A percentile compares a stretch with the other conserved stretches of the same genome.
Evolutionary conservation across 2,329 filamentous ascomycete genomes (phyloP).

Genomic region (Cercospora sp.): DNA sequence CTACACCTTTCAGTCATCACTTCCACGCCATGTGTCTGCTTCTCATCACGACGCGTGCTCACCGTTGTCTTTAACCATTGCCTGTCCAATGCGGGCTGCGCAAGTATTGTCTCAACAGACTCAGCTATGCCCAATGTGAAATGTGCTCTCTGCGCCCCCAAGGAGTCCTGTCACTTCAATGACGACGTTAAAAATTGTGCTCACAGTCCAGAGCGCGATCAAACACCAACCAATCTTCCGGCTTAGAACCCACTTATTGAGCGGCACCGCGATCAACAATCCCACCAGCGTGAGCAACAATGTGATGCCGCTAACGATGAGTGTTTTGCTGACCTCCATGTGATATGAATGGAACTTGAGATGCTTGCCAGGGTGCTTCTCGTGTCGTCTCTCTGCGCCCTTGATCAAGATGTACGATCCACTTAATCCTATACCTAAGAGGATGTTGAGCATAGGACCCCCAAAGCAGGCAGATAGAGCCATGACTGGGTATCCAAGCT

Average conservation of each 20-base stretch:
- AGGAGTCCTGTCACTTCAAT: conserved; percentile 63
- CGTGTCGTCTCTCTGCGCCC: conserved; percentile 64
- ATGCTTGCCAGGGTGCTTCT: conserved; percentile 65
- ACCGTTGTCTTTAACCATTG: too few species aligned
- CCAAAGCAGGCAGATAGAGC: conserved; percentile 92
- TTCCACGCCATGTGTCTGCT: background rate
- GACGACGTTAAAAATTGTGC: conserved; percentile 77
- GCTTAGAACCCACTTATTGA: conserved; percentile 84
- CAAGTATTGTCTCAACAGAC: background rate
- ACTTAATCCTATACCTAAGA: conserved; percentile 89
- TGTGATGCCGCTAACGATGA: conserved; percentile 83
- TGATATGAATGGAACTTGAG: conserved; percentile 74
- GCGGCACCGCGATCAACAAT: conserved; percentile 76
- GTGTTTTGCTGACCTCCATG: conserved; percentile 79
- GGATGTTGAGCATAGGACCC: conserved; percentile 96
- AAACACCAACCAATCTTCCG: conserved; percentile 77
- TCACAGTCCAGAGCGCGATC: conserved; percentile 76
- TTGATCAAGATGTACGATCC: conserved; percentile 84
- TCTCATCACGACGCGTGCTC: background rate
- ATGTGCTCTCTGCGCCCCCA: conserved; percentile 19
- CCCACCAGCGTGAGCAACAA: conserved; percentile 77
- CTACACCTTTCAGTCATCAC: background rate
- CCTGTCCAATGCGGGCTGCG: background rate
- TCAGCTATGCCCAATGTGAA: conserved; percentile 16
- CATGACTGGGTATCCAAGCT: conserved; percentile 95